Evolutionary conservation across 345 rosid genomes (phyloP).

Genomic region (Pseudoturritis turrita): DNA sequence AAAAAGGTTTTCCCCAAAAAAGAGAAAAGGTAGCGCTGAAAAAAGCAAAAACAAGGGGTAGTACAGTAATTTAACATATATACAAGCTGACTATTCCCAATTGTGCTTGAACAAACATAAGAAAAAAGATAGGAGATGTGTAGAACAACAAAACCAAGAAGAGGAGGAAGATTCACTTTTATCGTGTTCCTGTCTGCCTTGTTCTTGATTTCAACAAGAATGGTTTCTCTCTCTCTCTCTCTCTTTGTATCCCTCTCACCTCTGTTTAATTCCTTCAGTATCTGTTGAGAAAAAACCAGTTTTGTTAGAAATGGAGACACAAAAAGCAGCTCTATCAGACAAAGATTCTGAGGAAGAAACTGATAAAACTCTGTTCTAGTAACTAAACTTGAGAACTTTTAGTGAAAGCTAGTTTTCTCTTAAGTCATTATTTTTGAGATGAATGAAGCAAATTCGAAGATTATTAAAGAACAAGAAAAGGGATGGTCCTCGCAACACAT

Average conservation of each 20-base stretch:
- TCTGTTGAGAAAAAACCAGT: neutral
- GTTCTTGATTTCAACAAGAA: constrained; percentile 3
- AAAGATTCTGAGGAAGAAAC: neutral
- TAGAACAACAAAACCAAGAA: neutral
- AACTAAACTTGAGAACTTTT: neutral
- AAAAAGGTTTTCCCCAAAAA: neutral
- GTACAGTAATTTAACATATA: neutral
- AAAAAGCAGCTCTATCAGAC: neutral
- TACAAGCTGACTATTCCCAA: neutral
- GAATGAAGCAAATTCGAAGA: neutral
- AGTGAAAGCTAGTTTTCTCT: neutral
- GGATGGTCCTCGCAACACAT: neutral
- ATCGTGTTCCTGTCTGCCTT: neutral
- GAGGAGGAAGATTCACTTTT: constrained; percentile 8
- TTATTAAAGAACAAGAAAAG: neutral
- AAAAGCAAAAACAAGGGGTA: neutral
- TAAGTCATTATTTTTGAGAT: neutral
- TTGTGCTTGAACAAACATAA: constrained; percentile 1
- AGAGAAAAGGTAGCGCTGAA: too few species aligned
- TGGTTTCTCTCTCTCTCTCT: neutral
- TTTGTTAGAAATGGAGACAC: neutral
- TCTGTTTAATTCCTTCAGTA: constrained; percentile 1
- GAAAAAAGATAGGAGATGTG: neutral
- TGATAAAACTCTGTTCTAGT: neutral
- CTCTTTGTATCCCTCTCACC: neutral